A percentile compares a stretch with the other conserved stretches of the same genome.
These are phyloP conservation scores for Alternaria sp. DNA, from an alignment of 2,329 filamentous ascomycete species.

Conservation along the genomic window DNA sequence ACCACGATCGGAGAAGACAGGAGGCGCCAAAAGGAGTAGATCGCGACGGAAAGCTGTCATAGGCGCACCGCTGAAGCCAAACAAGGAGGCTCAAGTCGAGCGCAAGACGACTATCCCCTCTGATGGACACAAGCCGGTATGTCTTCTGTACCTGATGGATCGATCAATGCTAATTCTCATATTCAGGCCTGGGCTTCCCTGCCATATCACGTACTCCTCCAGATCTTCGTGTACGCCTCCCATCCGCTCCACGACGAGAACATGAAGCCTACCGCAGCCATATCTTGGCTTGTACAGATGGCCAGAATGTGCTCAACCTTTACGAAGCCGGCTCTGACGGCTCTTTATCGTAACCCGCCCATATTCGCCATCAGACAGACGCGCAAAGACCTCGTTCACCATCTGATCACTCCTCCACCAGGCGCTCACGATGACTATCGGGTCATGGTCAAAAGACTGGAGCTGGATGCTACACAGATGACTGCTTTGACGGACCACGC, in stretches of 20 bases:
- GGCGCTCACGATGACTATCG: constrained; percentile 64
- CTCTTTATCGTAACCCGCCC: constrained; percentile 73
- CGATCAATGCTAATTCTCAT: background rate
- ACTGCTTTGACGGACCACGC: constrained; percentile 62
- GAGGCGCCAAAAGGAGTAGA: constrained; percentile 6
- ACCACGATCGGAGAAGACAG: constrained; percentile 16
- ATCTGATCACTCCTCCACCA: constrained; percentile 60
- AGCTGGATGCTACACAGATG: constrained; percentile 69
- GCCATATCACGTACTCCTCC: constrained; percentile 71
- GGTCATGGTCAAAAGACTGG: constrained; percentile 72
- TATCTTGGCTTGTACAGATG: constrained; percentile 69
- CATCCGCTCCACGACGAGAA: constrained; percentile 61
- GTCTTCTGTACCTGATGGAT: background rate
- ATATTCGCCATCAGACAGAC: constrained; percentile 62
- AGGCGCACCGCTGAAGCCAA: constrained; percentile 38
- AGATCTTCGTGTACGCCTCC: constrained; percentile 73
- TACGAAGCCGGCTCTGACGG: constrained; percentile 74
- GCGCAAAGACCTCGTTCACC: constrained; percentile 53
- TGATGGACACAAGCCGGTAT: constrained; percentile 32
- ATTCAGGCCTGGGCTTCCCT: constrained; percentile 52
- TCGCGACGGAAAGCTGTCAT: constrained; percentile 23
- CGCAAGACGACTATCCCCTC: constrained; percentile 27
- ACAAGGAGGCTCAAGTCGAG: constrained; percentile 8
- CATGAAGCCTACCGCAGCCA: constrained; percentile 52
- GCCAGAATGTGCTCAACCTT: constrained; percentile 68